These are phyloP conservation scores for Kazachstania viticola DNA, from an alignment of 805 yeast genomes.

Conservation along the genomic window DNA sequence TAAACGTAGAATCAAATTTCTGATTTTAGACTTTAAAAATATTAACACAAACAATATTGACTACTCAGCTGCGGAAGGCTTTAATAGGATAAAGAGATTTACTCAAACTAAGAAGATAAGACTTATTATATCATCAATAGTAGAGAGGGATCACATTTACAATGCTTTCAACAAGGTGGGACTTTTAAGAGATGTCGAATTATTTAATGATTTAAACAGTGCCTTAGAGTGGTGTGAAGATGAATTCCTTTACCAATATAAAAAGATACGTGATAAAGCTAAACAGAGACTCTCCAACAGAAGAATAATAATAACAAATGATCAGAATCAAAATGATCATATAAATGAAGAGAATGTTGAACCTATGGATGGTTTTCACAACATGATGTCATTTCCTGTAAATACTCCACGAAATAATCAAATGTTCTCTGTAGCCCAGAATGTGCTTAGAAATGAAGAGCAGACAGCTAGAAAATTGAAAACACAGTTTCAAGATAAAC, in stretches of 20 bases:
- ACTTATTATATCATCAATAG: constrained; percentile 68
- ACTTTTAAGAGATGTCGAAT: constrained; percentile 45
- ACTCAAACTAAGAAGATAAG: constrained; percentile 57
- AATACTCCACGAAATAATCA: constrained; percentile 34
- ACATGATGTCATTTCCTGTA: constrained; percentile 12
- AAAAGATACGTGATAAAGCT: constrained; percentile 23
- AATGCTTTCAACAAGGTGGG: constrained; percentile 76
- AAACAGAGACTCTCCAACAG: constrained; percentile 4
- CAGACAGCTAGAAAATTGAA: constrained; percentile 14
- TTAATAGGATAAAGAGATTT: constrained; percentile 73
- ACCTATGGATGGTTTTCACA: no score
- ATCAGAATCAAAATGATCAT: not conserved
- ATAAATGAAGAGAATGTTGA: no score
- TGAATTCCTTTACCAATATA: constrained; percentile 46
- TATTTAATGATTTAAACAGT: constrained; percentile 70
- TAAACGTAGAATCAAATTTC: constrained; percentile 57
- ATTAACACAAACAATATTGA: constrained; percentile 66
- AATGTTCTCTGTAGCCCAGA: constrained; percentile 31
- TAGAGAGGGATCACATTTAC: constrained; percentile 52
- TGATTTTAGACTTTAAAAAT: constrained; percentile 75
- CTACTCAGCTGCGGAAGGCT: constrained; percentile 93
- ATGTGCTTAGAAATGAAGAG: constrained; percentile 23
- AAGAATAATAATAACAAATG: not conserved
- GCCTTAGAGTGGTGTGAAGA: constrained; percentile 97
- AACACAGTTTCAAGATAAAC: constrained; percentile 4